Evolutionary conservation across 2,329 filamentous ascomycete species (phyloP), one percentile per base, ranked within the genome.

Genomic region (Clarireedia monteithiana): DNA sequence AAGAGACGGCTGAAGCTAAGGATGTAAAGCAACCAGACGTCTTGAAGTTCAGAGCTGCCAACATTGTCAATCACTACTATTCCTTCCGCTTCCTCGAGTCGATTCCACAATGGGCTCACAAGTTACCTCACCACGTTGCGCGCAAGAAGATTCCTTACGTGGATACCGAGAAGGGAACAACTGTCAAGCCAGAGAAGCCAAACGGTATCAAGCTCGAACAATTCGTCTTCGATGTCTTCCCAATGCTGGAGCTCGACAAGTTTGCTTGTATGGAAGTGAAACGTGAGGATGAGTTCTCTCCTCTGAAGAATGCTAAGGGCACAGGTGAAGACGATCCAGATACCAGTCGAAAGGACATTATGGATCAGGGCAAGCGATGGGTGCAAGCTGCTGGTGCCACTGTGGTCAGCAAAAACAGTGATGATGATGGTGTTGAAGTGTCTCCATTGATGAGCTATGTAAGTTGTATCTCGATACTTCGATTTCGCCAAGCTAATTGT

Each of bases 61-160:
- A 99, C 78, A 99, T 99, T 66, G 94, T 99, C 75, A 99, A 99
- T 80, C 94, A 99, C 80, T 99, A 97, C 82, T 99, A 99, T 78
- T 95, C 90, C 48, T 92, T 91, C 78, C 77, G 81, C 64, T 97
- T 96, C 81, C 81, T 99, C 49, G 88, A 96, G 72, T 86, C 83
- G 61, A 96, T 96, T 65, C 91, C 94, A 57, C 76, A 84, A 65
- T 96, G 90, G 89, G 84, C 83, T 17, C 80, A 91, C 75, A 84
- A 86, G 72, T 82, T 99, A 52, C 92, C 92, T 15, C 94, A 97
- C 73, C 94, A 99, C 77, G 85, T 99, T 61, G 94, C 94, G 46
- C 85, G 88, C 72, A 99, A 99, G 87, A 99, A 99, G 88, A 99
- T 99, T 60, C 91, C 92, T 10, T 86, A 83, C 70, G 81, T 89